These are phyloP conservation scores for Aureobasidium zeae DNA, from an alignment of 2,329 filamentous ascomycete genomes.

Conservation along the genomic window DNA sequence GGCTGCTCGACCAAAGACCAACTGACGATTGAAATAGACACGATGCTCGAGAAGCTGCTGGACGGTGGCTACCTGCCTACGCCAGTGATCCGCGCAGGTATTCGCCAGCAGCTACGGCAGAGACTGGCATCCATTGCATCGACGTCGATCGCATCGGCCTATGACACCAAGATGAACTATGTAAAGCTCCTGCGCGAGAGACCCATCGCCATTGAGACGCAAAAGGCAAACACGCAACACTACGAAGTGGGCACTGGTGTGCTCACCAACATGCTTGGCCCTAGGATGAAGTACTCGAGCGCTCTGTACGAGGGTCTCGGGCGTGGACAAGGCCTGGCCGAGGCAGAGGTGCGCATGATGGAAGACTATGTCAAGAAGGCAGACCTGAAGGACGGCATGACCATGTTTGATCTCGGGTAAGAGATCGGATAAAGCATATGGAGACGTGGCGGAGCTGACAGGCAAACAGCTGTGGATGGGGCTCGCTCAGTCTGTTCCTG, in stretches of 20 bases:
- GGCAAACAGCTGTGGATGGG: slow-evolving; percentile 55
- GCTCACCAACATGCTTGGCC: slow-evolving; percentile 51
- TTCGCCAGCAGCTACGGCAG: slow-evolving; percentile 55
- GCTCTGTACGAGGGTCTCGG: slow-evolving; percentile 56
- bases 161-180: slow-evolving; percentile 55
- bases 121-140: slow-evolving; percentile 48
- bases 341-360: slow-evolving; percentile 58
- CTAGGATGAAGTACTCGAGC: slow-evolving; percentile 63
- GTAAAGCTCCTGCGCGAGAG: slow-evolving; percentile 49
- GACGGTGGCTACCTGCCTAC: slow-evolving; percentile 57
- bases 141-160: slow-evolving; percentile 44
- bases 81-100: slow-evolving; percentile 52
- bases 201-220: slow-evolving; percentile 61
- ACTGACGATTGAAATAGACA: slow-evolving; percentile 21
- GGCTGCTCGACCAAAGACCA: background rate
- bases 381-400: slow-evolving; percentile 50
- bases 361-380: slow-evolving; percentile 53
- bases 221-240: slow-evolving; percentile 58
- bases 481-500: slow-evolving; percentile 55
- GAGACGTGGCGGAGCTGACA: background rate
- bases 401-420: slow-evolving; percentile 53
- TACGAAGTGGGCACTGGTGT: slow-evolving; percentile 63
- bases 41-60: slow-evolving; percentile 46
- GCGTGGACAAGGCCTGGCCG: slow-evolving; percentile 29
- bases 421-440: too few species aligned